Evolutionary conservation across 2,329 filamentous ascomycete genomes (phyloP).

Genomic region (Nectriaceae sp.): DNA sequence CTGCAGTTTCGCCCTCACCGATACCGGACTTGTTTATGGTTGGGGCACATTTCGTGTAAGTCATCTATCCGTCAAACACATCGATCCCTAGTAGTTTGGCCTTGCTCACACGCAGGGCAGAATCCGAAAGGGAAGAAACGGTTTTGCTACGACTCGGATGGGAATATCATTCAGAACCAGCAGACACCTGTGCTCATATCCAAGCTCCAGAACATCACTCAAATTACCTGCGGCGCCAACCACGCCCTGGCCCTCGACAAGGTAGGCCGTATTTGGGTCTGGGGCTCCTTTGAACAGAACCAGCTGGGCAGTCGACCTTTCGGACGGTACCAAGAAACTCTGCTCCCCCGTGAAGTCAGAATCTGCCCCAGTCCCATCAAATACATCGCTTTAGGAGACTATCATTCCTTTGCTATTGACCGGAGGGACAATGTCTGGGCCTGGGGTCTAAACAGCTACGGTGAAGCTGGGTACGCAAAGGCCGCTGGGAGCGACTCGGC

Average conservation of each 20-base stretch:
- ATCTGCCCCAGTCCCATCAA: conserved; percentile 48
- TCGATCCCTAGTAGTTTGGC: not conserved
- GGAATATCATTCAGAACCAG: conserved; percentile 46
- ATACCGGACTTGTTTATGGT: conserved; percentile 68
- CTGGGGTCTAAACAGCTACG: conserved; percentile 82
- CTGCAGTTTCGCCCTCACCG: conserved; percentile 69
- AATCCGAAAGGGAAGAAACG: conserved; percentile 43
- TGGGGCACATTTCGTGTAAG: conserved; percentile 74
- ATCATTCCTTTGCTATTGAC: conserved; percentile 74
- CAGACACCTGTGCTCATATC: conserved; percentile 49
- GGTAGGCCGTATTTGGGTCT: conserved; percentile 39
- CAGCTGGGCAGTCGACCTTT: conserved; percentile 50
- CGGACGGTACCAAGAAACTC: not conserved
- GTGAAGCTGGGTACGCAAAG: conserved; percentile 60
- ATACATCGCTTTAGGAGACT: conserved; percentile 63
- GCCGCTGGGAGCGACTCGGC: conserved; percentile 44
- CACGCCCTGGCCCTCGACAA: conserved; percentile 64
- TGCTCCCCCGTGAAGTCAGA: not conserved
- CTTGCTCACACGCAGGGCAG: no score
- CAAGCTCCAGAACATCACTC: conserved; percentile 58
- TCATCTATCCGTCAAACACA: not conserved
- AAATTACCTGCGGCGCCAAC: conserved; percentile 64
- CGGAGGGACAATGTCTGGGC: conserved; percentile 66
- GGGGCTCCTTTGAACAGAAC: conserved; percentile 38
- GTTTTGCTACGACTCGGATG: conserved; percentile 47